Evolutionary conservation across 2,329 filamentous ascomycete genomes (phyloP).

Genomic region (Hypoxylon sp.): DNA sequence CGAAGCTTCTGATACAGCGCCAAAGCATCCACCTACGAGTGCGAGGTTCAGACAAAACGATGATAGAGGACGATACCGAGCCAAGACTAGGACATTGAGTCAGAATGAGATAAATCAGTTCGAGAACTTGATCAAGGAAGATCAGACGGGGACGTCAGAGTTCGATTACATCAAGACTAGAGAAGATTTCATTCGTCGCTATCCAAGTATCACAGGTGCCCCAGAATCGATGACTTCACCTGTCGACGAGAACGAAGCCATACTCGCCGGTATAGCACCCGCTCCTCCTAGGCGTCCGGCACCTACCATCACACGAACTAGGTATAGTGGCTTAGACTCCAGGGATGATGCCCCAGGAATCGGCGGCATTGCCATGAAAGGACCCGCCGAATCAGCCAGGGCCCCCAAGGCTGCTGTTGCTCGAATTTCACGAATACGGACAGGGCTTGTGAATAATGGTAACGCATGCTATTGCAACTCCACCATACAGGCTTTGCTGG

Average conservation of each 20-base stretch:
- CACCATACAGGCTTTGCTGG: slow-evolving; percentile 85
- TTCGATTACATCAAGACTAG: slow-evolving; percentile 74
- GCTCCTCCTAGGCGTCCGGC: slow-evolving; percentile 74
- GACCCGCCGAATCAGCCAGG: slow-evolving; percentile 49
- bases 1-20: slow-evolving; percentile 54
- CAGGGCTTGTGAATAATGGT: slow-evolving; percentile 83
- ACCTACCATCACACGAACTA: slow-evolving; percentile 75
- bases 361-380: slow-evolving; percentile 58
- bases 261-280: slow-evolving; percentile 62
- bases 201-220: slow-evolving; percentile 75
- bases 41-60: slow-evolving; percentile 32
- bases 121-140: slow-evolving; percentile 79
- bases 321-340: slow-evolving; percentile 79
- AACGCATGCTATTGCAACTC: slow-evolving; percentile 91
- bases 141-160: slow-evolving; percentile 62
- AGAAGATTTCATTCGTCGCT: slow-evolving; percentile 87
- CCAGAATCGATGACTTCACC: slow-evolving; percentile 71
- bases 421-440: slow-evolving; percentile 48
- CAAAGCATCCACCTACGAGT: slow-evolving; percentile 21
- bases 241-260: slow-evolving; percentile 47
- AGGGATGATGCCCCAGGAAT: slow-evolving; percentile 51
- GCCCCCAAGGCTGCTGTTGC: too few species aligned
- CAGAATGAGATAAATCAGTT: slow-evolving; percentile 84
- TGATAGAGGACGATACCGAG: slow-evolving; percentile 58
- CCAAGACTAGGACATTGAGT: slow-evolving; percentile 75